Conservation (phyloP, 202 grass and related monocot species). For the Zoysia matrella region DNA sequence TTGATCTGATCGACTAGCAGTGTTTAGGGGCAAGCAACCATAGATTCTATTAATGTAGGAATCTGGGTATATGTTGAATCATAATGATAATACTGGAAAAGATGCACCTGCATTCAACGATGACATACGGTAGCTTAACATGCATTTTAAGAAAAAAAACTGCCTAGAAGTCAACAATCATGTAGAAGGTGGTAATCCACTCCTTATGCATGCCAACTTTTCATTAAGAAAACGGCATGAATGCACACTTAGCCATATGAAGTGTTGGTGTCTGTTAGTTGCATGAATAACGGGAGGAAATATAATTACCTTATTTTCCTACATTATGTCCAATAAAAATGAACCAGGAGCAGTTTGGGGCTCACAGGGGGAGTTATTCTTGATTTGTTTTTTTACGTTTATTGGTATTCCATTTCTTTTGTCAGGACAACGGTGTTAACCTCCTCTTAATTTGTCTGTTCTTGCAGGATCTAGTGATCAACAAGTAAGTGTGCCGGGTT, state of each 20-base stretch:
- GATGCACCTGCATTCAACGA: constrained; percentile 37
- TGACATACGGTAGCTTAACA: constrained; percentile 18
- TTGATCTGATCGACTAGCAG: constrained; percentile 38
- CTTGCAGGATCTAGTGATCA: constrained; percentile 42
- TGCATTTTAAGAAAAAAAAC: constrained; percentile 18
- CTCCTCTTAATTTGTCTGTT: constrained; percentile 35
- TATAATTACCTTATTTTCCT: constrained; percentile 21
- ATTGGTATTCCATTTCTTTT: constrained; percentile 17
- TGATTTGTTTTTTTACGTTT: constrained; percentile 16
- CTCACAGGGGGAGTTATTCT: neutral
- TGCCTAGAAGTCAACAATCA: constrained; percentile 36
- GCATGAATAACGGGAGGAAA: constrained; percentile 23
- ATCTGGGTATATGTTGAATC: constrained; percentile 31
- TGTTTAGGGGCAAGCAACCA: neutral
- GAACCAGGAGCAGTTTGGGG: constrained; percentile 9
- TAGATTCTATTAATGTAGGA: constrained; percentile 29
- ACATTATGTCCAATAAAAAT: constrained; percentile 26
- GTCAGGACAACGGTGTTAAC: constrained; percentile 26
- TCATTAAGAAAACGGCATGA: constrained; percentile 35
- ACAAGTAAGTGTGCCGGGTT: constrained; percentile 16
- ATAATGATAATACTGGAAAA: constrained; percentile 36
- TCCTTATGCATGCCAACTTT: constrained; percentile 38
- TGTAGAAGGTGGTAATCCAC: constrained; percentile 44
- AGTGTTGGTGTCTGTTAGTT: constrained; percentile 36
- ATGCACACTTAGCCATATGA: constrained; percentile 33